Percentiles rank a stretch among this genome's conserved stretches.
Evolutionary conservation across 176 grass and related monocot species (phyloP).

Genomic region (Eragrostis curvula): DNA sequence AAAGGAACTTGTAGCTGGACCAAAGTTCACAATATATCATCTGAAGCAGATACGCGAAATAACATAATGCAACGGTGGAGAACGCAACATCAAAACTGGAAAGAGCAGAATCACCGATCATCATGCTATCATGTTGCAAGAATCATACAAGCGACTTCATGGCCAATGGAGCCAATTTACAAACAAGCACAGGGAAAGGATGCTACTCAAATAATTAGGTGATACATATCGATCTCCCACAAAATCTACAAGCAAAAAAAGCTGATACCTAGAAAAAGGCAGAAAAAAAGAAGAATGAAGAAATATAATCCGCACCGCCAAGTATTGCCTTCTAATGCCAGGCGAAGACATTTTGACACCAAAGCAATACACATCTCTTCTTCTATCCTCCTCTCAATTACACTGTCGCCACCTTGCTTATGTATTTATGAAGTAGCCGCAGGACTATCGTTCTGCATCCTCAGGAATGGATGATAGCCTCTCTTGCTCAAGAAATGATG

Average conservation of each 20-base stretch:
- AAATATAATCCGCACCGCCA: constrained; percentile 60
- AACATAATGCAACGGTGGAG: neutral
- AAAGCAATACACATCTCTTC: constrained; percentile 54
- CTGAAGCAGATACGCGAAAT: constrained; percentile 4
- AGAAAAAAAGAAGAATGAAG: constrained; percentile 69
- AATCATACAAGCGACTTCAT: constrained; percentile 63
- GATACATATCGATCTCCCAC: constrained; percentile 55
- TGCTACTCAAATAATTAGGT: constrained; percentile 51
- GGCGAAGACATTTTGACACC: constrained; percentile 41
- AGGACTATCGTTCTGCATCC: constrained; percentile 59
- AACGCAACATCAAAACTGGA: constrained; percentile 29
- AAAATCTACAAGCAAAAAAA: constrained; percentile 72
- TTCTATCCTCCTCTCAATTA: constrained; percentile 46
- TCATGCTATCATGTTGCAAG: constrained; percentile 56
- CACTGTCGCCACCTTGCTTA: constrained; percentile 26
- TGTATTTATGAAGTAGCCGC: constrained; percentile 46
- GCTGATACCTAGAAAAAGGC: constrained; percentile 49
- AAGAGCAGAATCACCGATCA: constrained; percentile 51
- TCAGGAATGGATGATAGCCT: constrained; percentile 80
- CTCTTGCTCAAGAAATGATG: constrained; percentile 74
- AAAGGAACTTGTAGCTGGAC: neutral
- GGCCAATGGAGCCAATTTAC: constrained; percentile 59
- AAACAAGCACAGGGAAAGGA: constrained; percentile 54
- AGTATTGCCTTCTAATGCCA: constrained; percentile 54
- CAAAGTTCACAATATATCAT: constrained; percentile 6